Base-by-base conservation (phyloP, 768 basidiomycete species). In the Panaeolus papilionaceus region DNA sequence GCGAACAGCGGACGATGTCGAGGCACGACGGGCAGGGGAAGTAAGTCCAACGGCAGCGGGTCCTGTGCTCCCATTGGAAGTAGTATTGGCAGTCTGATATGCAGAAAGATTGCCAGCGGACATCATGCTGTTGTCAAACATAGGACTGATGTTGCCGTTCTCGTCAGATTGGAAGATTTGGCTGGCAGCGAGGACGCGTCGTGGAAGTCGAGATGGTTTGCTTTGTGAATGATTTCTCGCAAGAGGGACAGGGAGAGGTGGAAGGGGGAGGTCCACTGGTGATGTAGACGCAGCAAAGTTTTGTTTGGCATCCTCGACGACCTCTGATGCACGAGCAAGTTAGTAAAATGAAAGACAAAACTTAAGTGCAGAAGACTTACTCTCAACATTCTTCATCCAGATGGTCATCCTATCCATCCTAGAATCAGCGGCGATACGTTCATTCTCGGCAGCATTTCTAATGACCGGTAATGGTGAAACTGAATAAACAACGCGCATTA, bases 361-460 rank as follows among this genome's bases (percentile, higher is more conserved):
- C 37, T 61, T 49, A 33, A 45, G 33, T 38, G 62, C 61, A 28
- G 45, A 38, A 39, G 40, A 86, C 92, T 74, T 76, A 94, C 93
- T 90, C 78, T 95, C 93, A 16, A 94, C 91, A 67, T 88, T 92
- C 71, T 86, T 86, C 78, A 93, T 91, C 94, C 94, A 95, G 64
- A 91, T 79, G 1, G 88, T 85, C 90, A 95, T 89, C 63, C 93
- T 83, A 71, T 95, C 92, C 67, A 74, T 78, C 62, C 81, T 79
- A 42, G 82, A 83, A 69, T 90, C 90, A 33, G 82, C 85, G 37
- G 83, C 86, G 20, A 86, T 71, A 45, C 80, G 83, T 67, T 88
- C 86, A 71, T 80, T 86, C 49, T 83, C 84, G 38, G 80, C 81
- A 0, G 86, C 86, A 70, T 88, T 84, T 44, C 81, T 83, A 62